These are phyloP conservation scores for Calocybe cyanea DNA, from an alignment of 768 basidiomycete species.

Conservation along the genomic window DNA sequence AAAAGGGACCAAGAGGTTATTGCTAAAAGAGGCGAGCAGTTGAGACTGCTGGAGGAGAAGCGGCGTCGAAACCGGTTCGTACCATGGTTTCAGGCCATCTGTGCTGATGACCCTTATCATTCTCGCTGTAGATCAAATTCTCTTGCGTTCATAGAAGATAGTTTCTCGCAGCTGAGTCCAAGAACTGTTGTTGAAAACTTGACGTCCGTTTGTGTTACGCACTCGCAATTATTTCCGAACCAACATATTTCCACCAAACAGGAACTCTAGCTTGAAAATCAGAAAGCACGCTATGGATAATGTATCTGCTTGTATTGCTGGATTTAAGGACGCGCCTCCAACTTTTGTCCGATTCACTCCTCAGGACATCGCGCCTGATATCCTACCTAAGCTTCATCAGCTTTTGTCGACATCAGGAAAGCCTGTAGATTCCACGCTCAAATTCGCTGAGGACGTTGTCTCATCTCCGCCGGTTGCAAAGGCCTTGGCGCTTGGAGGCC, in stretches of 20 bases:
- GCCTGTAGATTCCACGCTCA: conserved; percentile 8
- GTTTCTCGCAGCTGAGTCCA: conserved; percentile 10
- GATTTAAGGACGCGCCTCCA: conserved; percentile 8
- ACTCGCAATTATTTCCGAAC: neutral
- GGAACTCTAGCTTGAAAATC: conserved; percentile 15
- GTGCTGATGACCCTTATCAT: conserved; percentile 3
- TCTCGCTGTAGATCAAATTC: conserved; percentile 12
- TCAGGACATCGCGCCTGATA: conserved; percentile 13
- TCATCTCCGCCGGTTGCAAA: conserved; percentile 16
- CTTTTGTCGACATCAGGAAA: conserved; percentile 11
- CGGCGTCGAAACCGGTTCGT: conserved; percentile 14
- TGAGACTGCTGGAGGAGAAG: conserved; percentile 10
- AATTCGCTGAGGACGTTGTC: conserved; percentile 12
- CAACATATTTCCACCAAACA: conserved; percentile 1
- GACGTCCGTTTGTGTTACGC: conserved; percentile 9
- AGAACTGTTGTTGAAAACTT: conserved; percentile 15
- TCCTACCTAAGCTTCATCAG: conserved; percentile 18
- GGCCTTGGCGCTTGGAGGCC: conserved; percentile 14
- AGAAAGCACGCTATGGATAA: conserved; percentile 19
- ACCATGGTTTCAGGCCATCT: neutral
- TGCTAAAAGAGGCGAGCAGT: conserved; percentile 3
- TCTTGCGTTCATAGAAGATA: conserved; percentile 14
- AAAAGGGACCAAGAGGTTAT: conserved; percentile 10
- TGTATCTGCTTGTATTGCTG: conserved; percentile 14
- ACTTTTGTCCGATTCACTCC: conserved; percentile 13